Conservation (phyloP, 2,329 filamentous ascomycete species). For the Simplicillium aogashimaense region DNA sequence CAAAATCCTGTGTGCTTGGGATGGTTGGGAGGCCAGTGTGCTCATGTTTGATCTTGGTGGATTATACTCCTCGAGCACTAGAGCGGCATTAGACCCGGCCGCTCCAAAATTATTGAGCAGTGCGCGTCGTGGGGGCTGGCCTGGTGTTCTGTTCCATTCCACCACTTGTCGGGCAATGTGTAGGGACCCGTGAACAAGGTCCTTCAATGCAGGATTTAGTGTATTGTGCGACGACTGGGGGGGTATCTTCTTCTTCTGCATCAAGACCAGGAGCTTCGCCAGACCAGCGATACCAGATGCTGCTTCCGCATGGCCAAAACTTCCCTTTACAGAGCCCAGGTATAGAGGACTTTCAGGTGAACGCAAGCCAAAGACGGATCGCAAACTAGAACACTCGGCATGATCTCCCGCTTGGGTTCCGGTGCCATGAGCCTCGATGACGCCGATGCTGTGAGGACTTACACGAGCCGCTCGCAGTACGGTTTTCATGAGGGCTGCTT, state of each 20-base stretch:
- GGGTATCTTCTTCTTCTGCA: slow-evolving; percentile 11
- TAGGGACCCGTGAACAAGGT: too few species aligned
- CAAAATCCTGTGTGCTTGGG: not conserved
- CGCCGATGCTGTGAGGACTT: not conserved
- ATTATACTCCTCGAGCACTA: slow-evolving; percentile 12
- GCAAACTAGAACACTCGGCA: not conserved
- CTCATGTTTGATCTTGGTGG: not conserved
- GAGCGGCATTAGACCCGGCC: slow-evolving; percentile 13
- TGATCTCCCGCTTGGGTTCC: not conserved
- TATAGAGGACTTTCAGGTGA: slow-evolving; percentile 32
- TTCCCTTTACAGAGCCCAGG: slow-evolving; percentile 14
- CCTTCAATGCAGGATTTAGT: slow-evolving; percentile 15
- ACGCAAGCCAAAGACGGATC: slow-evolving; percentile 13
- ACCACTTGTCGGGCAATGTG: not conserved
- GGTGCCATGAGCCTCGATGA: not conserved
- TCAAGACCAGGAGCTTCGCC: slow-evolving; percentile 16
- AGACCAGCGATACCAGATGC: slow-evolving; percentile 16
- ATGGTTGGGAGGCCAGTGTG: not conserved
- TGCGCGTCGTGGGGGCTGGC: slow-evolving; percentile 10
- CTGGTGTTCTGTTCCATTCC: slow-evolving; percentile 2
- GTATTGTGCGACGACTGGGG: slow-evolving; percentile 11
- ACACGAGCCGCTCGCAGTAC: not conserved
- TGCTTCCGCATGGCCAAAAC: slow-evolving; percentile 15
- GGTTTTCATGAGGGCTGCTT: not conserved
- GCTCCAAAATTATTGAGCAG: slow-evolving; percentile 25